phyloP scores from a whole-genome alignment of 2,329 filamentous ascomycete genomes.

The Sarocladium strictum region DNA sequence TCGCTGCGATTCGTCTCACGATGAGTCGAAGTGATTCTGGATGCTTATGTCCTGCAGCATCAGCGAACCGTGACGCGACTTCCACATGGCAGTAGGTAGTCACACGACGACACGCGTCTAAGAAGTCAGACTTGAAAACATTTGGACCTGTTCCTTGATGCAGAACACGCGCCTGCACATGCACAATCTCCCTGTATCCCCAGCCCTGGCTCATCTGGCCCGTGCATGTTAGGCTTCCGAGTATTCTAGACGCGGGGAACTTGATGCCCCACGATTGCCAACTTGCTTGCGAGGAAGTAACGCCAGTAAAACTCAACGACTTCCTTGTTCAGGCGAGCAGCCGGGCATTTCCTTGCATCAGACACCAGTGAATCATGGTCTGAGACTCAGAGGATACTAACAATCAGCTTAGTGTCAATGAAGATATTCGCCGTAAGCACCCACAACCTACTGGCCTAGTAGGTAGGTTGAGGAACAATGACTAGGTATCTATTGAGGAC shows the following conservation, averaged over 20 bases:
- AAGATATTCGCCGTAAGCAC: too few relatives aligned
- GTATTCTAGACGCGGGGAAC: background rate
- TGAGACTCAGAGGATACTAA: too few relatives aligned
- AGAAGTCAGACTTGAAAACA: background rate
- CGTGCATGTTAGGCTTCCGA: background rate
- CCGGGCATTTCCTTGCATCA: too few relatives aligned
- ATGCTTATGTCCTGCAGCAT: background rate
- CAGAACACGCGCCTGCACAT: background rate
- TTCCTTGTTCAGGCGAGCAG: too few relatives aligned
- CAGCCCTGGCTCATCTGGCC: background rate
- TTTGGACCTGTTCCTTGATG: background rate
- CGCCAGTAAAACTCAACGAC: too few relatives aligned
- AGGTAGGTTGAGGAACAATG: too few relatives aligned
- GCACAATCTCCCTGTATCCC: background rate
- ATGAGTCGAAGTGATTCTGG: constrained; percentile 4
- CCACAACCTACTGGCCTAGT: too few relatives aligned
- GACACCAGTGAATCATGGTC: too few relatives aligned
- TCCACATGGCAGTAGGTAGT: background rate
- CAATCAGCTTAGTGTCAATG: too few relatives aligned
- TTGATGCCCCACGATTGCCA: constrained; percentile 2
- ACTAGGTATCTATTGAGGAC: too few relatives aligned
- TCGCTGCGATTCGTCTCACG: constrained; percentile 5
- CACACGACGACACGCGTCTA: background rate
- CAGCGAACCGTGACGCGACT: background rate
- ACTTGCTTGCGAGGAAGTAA: background rate